phyloP scores from a whole-genome alignment of 306 rosid species.

The Pterocarpus santalinus region DNA sequence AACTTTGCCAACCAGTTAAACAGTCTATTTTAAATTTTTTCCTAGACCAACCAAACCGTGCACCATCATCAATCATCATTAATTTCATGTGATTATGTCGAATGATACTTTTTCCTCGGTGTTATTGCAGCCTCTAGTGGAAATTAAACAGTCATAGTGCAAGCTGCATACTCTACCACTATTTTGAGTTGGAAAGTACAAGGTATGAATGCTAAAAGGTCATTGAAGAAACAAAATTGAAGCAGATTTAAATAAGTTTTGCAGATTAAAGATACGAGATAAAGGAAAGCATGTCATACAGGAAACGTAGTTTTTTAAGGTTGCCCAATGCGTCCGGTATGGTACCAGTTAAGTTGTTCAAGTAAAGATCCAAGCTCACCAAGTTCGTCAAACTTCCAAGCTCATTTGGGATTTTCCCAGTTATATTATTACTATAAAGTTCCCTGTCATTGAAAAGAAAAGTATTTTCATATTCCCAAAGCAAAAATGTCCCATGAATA shows the following conservation, averaged over 20 bases:
- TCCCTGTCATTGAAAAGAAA: slow-evolving; percentile 60
- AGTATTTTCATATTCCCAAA: neutral
- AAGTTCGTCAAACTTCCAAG: slow-evolving; percentile 69
- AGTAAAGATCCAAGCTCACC: slow-evolving; percentile 74
- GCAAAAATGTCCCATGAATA: neutral
- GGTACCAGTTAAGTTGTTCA: slow-evolving; percentile 51
- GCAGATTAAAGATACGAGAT: slow-evolving; percentile 16
- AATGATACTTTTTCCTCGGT: neutral
- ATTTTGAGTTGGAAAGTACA: neutral
- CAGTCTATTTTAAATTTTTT: neutral
- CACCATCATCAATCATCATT: neutral
- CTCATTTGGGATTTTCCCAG: slow-evolving; percentile 63
- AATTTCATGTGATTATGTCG: slow-evolving; percentile 10
- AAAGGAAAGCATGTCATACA: slow-evolving; percentile 57
- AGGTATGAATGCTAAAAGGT: neutral
- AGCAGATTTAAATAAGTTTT: neutral
- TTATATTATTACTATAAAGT: slow-evolving; percentile 61
- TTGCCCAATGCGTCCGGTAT: slow-evolving; percentile 57
- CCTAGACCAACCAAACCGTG: neutral
- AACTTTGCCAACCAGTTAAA: neutral
- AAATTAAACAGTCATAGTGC: neutral
- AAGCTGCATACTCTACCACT: neutral
- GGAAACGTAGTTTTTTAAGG: slow-evolving; percentile 61
- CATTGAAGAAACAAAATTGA: neutral
- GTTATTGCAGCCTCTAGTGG: neutral